Evolutionary conservation across 495 filamentous ascomycete species (phyloP).

Genomic region (Aspergillus avenaceus): DNA sequence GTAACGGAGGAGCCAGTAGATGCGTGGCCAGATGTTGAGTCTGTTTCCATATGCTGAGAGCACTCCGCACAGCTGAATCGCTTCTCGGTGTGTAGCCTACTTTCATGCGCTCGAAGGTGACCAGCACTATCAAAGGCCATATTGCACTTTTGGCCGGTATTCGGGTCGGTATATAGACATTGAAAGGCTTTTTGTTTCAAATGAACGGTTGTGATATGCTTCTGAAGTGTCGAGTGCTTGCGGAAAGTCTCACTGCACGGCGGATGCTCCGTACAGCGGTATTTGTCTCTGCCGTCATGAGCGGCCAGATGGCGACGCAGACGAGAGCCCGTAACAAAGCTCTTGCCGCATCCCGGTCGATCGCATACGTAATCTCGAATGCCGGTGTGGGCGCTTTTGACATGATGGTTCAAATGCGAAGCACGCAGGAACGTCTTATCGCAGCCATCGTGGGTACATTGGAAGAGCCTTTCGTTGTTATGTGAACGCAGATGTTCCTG

Average conservation of each 20-base stretch:
- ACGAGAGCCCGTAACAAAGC: constrained; percentile 71
- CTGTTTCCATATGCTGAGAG: constrained; percentile 24
- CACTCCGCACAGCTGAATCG: constrained; percentile 74
- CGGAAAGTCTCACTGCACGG: constrained; percentile 78
- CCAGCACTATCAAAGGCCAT: constrained; percentile 67
- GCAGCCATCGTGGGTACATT: constrained; percentile 65
- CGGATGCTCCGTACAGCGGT: constrained; percentile 67
- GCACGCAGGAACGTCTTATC: constrained; percentile 76
- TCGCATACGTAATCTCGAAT: constrained; percentile 68
- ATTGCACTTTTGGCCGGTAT: constrained; percentile 55
- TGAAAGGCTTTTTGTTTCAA: constrained; percentile 62
- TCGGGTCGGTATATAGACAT: constrained; percentile 56
- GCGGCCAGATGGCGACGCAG: constrained; percentile 63
- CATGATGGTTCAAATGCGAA: constrained; percentile 77
- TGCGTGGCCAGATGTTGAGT: constrained; percentile 2
- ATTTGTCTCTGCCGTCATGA: constrained; percentile 65
- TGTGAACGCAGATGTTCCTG: constrained; percentile 76
- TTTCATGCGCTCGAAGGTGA: constrained; percentile 66
- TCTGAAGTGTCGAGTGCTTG: constrained; percentile 81
- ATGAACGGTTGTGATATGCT: constrained; percentile 73
- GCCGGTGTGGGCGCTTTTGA: constrained; percentile 74
- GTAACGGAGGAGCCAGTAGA: constrained; percentile 28
- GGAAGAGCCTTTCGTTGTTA: constrained; percentile 70
- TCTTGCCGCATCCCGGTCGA: constrained; percentile 68
- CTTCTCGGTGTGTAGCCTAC: constrained; percentile 61